Base-by-base conservation (phyloP, 768 basidiomycete species). In the Suillus plorans region DNA sequence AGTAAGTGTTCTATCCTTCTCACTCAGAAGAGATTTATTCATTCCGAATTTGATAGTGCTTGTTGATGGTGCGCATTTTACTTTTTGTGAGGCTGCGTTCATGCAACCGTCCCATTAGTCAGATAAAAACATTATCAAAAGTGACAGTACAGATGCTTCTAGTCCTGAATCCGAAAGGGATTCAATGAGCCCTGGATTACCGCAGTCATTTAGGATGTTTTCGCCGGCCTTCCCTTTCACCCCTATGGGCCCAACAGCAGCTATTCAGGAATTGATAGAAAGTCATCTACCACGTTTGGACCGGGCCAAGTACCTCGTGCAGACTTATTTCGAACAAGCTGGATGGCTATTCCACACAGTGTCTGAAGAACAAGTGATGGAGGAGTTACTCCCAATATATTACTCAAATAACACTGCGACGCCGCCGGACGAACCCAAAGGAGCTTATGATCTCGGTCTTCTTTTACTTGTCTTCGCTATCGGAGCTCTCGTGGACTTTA, bases 181-280 rank as follows among this genome's bases (percentile, higher is more conserved):
- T 62, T 70, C 73, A 3, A 72, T 69, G 60, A 73, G 70, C 13
- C 74, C 78, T 8, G 68, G 73, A 12, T 64, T 77, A 10, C 71
- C 74, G 10, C 76, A 73, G 57, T 76, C 73, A 41, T 64, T 77
- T 52, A 71, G 79, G 18, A 80, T 82, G 67, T 88, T 89, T 73
- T 86, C 88, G 5, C 81, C 80, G 47, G 76, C 83, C 25, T 90
- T 90, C 71, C 89, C 88, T 0, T 86, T 90, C 71, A 87, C 86
- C 0, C 88, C 88, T 22, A 74, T 85, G 68, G 87, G 86, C 22
- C 73, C 81, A 5, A 70, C 82, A 2, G 67, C 73, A 9, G 80
- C 80, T 36, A 80, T 86, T 39, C 82, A 83, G 61, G 78, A 79
- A 47, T 70, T 87, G 50, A 81, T 90, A 52, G 80, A 82, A 62